Conservation (phyloP, 164 flowering plant species). For the Brasenia schreberi region DNA sequence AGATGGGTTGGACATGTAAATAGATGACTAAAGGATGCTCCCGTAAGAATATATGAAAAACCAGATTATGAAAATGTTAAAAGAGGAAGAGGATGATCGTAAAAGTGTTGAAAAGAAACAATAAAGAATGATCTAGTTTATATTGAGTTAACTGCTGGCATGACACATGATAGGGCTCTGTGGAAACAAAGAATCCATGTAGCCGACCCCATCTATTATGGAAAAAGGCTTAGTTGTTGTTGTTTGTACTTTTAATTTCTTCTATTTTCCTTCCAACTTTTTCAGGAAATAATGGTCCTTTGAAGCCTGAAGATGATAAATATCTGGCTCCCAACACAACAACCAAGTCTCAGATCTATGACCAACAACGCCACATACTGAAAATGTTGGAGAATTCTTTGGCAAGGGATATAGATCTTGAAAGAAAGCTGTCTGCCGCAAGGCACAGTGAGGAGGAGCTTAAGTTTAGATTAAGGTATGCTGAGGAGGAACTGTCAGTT, state of each 20-base stretch:
- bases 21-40: too few species aligned
- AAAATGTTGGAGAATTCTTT: constrained; percentile 90
- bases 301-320: constrained; percentile 19
- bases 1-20: too few species aligned
- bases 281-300: constrained; percentile 32
- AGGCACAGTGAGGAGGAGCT: constrained; percentile 48
- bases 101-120: too few species aligned
- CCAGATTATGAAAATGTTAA: too few species aligned
- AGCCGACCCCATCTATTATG: too few species aligned
- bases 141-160: too few species aligned
- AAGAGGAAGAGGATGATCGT: too few species aligned
- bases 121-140: too few species aligned
- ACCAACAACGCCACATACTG: constrained; percentile 54
- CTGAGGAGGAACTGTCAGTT: constrained; percentile 33
- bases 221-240: too few species aligned
- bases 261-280: background rate
- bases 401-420: constrained; percentile 77
- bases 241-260: background rate
- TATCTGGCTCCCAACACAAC: constrained; percentile 18
- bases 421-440: constrained; percentile 49
- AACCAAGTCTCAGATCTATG: constrained; percentile 44
- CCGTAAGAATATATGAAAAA: too few species aligned
- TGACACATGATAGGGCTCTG: too few species aligned
- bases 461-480: constrained; percentile 25
- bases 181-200: too few species aligned